A percentile compares a stretch with the other conserved stretches of the same genome.
These are phyloP conservation scores for Nematocida sp. DNA, from an alignment of 371 early-diverging fungal species.

Conservation along the genomic window DNA sequence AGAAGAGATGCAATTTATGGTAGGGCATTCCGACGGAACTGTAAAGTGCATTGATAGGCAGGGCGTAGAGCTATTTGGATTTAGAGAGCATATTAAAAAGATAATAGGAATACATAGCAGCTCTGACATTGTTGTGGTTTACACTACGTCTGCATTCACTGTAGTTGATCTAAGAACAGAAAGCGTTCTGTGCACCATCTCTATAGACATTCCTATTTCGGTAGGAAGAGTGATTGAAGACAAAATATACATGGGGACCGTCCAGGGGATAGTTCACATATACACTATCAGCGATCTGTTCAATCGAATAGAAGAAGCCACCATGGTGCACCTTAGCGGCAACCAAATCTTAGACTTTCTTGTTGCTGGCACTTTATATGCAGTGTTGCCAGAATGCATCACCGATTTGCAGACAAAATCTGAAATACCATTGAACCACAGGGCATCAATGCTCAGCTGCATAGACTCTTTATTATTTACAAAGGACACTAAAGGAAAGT, in stretches of 20 bases:
- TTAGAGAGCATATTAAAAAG: constrained; percentile 42
- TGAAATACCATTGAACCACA: constrained; percentile 16
- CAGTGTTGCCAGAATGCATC: constrained; percentile 5
- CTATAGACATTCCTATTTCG: constrained; percentile 1
- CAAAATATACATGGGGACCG: constrained; percentile 10
- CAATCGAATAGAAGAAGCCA: constrained; percentile 1
- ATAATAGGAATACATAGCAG: not conserved
- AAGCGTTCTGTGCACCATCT: constrained; percentile 2
- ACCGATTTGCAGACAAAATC: not conserved
- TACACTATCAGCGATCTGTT: constrained; percentile 21
- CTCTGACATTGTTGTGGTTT: not conserved
- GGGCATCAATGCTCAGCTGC: not conserved
- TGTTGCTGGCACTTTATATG: not conserved
- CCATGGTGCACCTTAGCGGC: not conserved
- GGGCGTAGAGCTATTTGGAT: constrained; percentile 30
- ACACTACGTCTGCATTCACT: constrained; percentile 18
- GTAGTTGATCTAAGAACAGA: constrained; percentile 35
- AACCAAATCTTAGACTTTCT: constrained; percentile 15
- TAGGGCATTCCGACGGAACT: constrained; percentile 40
- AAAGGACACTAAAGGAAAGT: constrained; percentile 42
- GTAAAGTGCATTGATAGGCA: constrained; percentile 7
- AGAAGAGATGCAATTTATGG: not conserved
- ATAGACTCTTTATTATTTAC: not conserved
- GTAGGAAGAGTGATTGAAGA: not conserved
- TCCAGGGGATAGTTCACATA: constrained; percentile 37